Percentiles rank a stretch among this genome's conserved stretches.
Conservation (phyloP, 2,329 filamentous ascomycete species). For the Epichloe hybrida region DNA sequence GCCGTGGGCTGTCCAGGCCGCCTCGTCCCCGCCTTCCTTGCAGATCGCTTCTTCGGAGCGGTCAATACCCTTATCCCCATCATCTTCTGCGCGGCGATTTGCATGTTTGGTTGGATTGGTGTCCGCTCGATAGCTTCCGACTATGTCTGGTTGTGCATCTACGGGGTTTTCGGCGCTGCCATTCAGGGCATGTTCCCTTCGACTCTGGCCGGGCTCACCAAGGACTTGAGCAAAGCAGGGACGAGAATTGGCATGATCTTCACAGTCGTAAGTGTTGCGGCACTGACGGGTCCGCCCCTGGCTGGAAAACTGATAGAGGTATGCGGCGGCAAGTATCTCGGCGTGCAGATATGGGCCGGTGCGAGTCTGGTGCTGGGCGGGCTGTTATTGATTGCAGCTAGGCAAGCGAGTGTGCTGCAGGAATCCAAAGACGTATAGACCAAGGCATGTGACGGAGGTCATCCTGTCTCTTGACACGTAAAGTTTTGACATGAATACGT, state of each 20-base stretch:
- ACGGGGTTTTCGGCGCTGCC: slow-evolving; percentile 49
- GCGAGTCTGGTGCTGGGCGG: slow-evolving; percentile 29
- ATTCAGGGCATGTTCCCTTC: slow-evolving; percentile 56
- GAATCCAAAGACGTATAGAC: background rate
- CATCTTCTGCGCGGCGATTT: slow-evolving; percentile 31
- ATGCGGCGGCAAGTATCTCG: slow-evolving; percentile 29
- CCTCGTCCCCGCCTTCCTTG: slow-evolving; percentile 39
- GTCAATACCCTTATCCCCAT: slow-evolving; percentile 42
- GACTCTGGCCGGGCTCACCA: slow-evolving; percentile 28
- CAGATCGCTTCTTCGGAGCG: slow-evolving; percentile 38
- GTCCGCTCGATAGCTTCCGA: slow-evolving; percentile 22
- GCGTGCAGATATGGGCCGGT: slow-evolving; percentile 39
- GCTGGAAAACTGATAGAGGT: slow-evolving; percentile 36
- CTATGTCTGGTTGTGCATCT: slow-evolving; percentile 49
- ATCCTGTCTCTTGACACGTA: no score
- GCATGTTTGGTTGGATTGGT: slow-evolving; percentile 38
- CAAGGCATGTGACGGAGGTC: no score
- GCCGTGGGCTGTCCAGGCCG: slow-evolving; percentile 43
- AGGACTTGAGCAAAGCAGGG: slow-evolving; percentile 39
- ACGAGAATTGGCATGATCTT: slow-evolving; percentile 48
- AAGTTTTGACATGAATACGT: no score
- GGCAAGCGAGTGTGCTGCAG: background rate
- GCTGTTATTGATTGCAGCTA: slow-evolving; percentile 25
- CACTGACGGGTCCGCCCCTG: slow-evolving; percentile 40
- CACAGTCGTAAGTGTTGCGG: slow-evolving; percentile 39